Percentiles rank a stretch among this genome's conserved stretches.
These are phyloP conservation scores for Hypoxylon fragiforme DNA, from an alignment of 495 filamentous ascomycete genomes.

Conservation along the genomic window DNA sequence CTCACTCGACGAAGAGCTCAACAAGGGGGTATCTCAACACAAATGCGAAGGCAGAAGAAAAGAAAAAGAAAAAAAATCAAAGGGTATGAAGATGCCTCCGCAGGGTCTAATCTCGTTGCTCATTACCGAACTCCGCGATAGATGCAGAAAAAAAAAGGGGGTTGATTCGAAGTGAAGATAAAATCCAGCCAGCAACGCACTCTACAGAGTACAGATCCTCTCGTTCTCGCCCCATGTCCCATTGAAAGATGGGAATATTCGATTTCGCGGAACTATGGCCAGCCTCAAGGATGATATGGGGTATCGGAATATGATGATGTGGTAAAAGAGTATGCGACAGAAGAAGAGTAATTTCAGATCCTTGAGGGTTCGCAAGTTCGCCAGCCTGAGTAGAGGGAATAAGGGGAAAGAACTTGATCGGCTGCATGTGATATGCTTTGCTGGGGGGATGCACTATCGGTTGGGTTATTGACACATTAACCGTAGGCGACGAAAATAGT, in stretches of 20 bases:
- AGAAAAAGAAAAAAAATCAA: slow-evolving; percentile 24
- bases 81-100: slow-evolving; percentile 38
- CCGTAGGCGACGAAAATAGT: slow-evolving; percentile 22
- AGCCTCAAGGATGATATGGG: slow-evolving; percentile 26
- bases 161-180: slow-evolving; percentile 29
- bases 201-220: slow-evolving; percentile 16
- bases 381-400: slow-evolving; percentile 7
- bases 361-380: slow-evolving; percentile 22
- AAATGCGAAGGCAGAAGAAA: slow-evolving; percentile 32
- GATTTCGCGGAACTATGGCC: slow-evolving; percentile 26
- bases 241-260: slow-evolving; percentile 6
- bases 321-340: slow-evolving; percentile 20
- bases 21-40: slow-evolving; percentile 43
- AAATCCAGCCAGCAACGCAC: slow-evolving; percentile 36
- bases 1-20: slow-evolving; percentile 39
- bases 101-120: slow-evolving; percentile 25
- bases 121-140: slow-evolving; percentile 31
- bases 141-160: slow-evolving; percentile 30
- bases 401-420: not conserved
- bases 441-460: slow-evolving; percentile 15
- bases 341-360: slow-evolving; percentile 24
- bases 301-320: slow-evolving; percentile 27
- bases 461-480: slow-evolving; percentile 40
- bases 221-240: slow-evolving; percentile 8
- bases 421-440: not conserved